Base-by-base conservation (phyloP, 2,329 filamentous ascomycete species). In the Cercospora sp. region DNA sequence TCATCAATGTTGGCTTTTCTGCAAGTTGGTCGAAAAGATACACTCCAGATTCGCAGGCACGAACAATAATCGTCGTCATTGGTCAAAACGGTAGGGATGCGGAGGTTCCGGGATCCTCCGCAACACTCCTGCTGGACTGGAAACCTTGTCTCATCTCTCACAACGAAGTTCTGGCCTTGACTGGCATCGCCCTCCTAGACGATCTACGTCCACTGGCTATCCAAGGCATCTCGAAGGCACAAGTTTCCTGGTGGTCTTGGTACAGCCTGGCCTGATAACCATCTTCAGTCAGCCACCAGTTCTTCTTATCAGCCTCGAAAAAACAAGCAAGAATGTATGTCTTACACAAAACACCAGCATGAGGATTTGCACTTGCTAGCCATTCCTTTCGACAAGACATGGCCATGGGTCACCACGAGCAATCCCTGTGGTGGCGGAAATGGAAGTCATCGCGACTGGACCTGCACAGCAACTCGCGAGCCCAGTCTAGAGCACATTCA, bases 361-460 rank as follows among this genome's bases (percentile, higher is more conserved):
- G 10, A 26, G 20, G 6, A 28, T 23, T 5, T 16, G 23, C 12
- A 30, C 48, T 55, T 9, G 12, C 23, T 28, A n/a, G 23, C 4
- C 10, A 23, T 7, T 55, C 12, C 20, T n/a, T 13, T 5, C 23
- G 58, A 42, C 10, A 28, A 42, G 3, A 40, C 10, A 5, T 8
- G 5, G 40, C 20, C n/a, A 64, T 64, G 63, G 53, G 63, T 5
- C 63, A 28, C 53, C 51, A 64, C 26, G 63, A 64, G 40, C 63
- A 64, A 48, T 36, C 31, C 30, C 36, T 64, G n/a, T 64, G 55
- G 30, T 64, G 63, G 63, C 31, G 63, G 23, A 64, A 64, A 23
- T 64, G 53, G 51, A 53, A 59, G 20, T 33, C 51, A 28, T 58
- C 62, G 1, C 31, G 28, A 5, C 30, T 30, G 13, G n/a, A 48